Conservation (phyloP, 495 filamentous ascomycete species). For the Trichoderma gamsii region DNA sequence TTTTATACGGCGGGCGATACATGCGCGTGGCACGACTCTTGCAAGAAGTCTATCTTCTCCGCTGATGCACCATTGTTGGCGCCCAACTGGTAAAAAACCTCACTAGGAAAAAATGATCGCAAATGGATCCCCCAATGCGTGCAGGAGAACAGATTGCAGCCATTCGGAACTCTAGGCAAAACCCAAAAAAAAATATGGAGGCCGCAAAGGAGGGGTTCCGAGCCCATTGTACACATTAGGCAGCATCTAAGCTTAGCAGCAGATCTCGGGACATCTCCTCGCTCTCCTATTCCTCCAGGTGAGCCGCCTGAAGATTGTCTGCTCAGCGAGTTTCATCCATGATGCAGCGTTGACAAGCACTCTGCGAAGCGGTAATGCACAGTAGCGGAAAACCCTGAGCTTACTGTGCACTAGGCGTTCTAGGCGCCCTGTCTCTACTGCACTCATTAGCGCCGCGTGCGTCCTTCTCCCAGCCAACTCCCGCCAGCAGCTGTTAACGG, state of each 20-base stretch:
- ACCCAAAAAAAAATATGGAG: background rate
- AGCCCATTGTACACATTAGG: too few relatives aligned
- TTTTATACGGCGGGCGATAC: background rate
- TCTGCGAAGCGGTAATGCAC: background rate
- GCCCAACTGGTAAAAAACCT: background rate
- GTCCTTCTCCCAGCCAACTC: background rate
- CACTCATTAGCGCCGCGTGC: background rate
- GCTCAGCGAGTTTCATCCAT: background rate
- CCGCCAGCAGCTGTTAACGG: constrained; percentile 3
- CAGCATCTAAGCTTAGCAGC: background rate
- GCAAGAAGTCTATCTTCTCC: background rate
- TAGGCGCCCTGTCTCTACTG: background rate
- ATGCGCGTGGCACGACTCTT: background rate
- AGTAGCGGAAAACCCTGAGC: background rate
- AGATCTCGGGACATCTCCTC: background rate
- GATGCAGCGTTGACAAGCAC: constrained; percentile 4
- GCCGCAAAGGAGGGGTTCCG: background rate
- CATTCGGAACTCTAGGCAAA: background rate
- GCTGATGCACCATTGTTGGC: background rate
- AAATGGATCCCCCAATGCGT: background rate
- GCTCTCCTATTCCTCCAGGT: background rate
- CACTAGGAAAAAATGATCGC: constrained; percentile 1
- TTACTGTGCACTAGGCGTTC: background rate
- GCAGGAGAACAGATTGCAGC: background rate
- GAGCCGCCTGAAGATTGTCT: background rate